Percentiles rank a stretch among this genome's conserved stretches.
These are phyloP conservation scores for Oidiodendron maius DNA, from an alignment of 495 filamentous ascomycete genomes.

Conservation along the genomic window DNA sequence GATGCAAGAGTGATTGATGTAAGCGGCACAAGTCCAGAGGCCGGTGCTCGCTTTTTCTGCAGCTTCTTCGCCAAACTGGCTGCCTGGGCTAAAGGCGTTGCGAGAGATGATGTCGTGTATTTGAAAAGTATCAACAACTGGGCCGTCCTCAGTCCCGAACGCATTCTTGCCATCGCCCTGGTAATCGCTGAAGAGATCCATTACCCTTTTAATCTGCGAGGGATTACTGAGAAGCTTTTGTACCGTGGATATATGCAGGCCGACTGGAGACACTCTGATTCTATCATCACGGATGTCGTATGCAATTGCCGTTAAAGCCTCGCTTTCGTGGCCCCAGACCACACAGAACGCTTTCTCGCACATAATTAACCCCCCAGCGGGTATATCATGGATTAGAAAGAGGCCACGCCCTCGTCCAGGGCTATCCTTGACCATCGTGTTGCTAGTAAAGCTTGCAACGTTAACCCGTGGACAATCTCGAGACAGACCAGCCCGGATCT, in stretches of 20 bases:
- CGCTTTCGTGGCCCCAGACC: slow-evolving; percentile 25
- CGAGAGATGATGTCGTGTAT: slow-evolving; percentile 32
- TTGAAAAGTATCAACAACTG: slow-evolving; percentile 46
- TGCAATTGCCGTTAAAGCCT: slow-evolving; percentile 21
- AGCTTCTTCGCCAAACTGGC: background rate
- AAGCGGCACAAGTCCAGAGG: slow-evolving; percentile 48
- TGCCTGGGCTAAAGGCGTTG: slow-evolving; percentile 30
- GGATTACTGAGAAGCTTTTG: slow-evolving; percentile 47
- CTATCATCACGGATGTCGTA: slow-evolving; percentile 24
- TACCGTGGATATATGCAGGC: slow-evolving; percentile 33
- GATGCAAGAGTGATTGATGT: slow-evolving; percentile 51
- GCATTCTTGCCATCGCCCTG: slow-evolving; percentile 23
- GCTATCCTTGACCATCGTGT: slow-evolving; percentile 21
- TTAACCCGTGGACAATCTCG: slow-evolving; percentile 28
- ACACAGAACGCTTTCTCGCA: slow-evolving; percentile 51
- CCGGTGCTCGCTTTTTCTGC: slow-evolving; percentile 33
- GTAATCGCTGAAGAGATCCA: slow-evolving; percentile 37
- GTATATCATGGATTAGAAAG: slow-evolving; percentile 41
- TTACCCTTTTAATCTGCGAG: slow-evolving; percentile 31
- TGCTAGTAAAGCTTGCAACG: slow-evolving; percentile 35
- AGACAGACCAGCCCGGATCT: slow-evolving; percentile 23
- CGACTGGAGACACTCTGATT: slow-evolving; percentile 26
- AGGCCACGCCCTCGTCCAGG: slow-evolving; percentile 32
- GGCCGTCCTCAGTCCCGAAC: slow-evolving; percentile 31
- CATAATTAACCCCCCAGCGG: slow-evolving; percentile 45